Conservation (phyloP, 306 rosid species). For the Vigna radiata region DNA sequence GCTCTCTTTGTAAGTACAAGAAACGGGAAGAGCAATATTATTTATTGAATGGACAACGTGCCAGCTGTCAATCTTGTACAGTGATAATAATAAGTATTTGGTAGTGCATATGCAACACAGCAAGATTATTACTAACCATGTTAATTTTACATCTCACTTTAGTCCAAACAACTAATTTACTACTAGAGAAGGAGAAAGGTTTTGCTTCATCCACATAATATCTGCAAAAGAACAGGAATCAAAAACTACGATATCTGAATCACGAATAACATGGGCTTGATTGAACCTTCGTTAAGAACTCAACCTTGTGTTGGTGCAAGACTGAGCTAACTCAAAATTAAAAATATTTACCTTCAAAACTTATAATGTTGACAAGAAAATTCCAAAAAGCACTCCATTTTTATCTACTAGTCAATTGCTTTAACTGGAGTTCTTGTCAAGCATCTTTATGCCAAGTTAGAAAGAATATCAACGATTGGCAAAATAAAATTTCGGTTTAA, state of each 20-base stretch:
- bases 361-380: neutral
- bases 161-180: neutral
- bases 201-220: neutral
- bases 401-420: slow-evolving; percentile 10
- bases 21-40: neutral
- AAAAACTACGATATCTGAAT: slow-evolving; percentile 2
- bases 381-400: neutral
- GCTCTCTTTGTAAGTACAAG: too few relatives aligned
- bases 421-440: neutral
- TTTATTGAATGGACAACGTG: neutral
- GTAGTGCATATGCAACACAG: slow-evolving; percentile 24
- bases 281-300: slow-evolving; percentile 16
- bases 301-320: neutral
- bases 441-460: slow-evolving; percentile 9
- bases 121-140: neutral
- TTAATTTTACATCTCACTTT: slow-evolving; percentile 1
- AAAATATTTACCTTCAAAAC: neutral
- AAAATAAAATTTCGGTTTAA: neutral
- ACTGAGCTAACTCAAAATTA: neutral
- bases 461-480: slow-evolving; percentile 1
- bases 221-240: slow-evolving; percentile 10
- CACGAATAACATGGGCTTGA: neutral
- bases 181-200: neutral
- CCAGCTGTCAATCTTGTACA: neutral
- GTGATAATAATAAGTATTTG: neutral